Conservation (phyloP, 108 stramenopile species). For the Chaetoceros muelleri region DNA sequence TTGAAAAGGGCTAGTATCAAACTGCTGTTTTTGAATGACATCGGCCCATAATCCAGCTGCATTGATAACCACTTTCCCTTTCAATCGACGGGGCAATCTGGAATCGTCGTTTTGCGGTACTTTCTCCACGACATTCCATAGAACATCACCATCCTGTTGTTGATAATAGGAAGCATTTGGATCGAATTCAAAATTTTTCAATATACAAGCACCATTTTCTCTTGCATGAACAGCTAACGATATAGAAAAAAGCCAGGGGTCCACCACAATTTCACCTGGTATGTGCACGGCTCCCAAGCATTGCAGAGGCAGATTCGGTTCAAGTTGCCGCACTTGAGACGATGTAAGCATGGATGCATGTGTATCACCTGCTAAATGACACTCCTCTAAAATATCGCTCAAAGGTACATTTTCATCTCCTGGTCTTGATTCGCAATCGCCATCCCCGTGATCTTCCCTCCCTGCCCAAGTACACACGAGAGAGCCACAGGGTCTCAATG, state of each 20-base stretch:
- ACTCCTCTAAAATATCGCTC: constrained; percentile 40
- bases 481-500: constrained; percentile 49
- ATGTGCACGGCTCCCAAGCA: constrained; percentile 58
- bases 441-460: too few species aligned
- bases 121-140: constrained; percentile 25
- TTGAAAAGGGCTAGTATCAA: neutral
- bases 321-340: constrained; percentile 25
- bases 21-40: constrained; percentile 18
- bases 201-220: constrained; percentile 43
- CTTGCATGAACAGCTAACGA: constrained; percentile 54
- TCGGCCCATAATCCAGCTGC: constrained; percentile 48
- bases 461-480: constrained; percentile 62
- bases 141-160: constrained; percentile 13
- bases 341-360: constrained; percentile 33
- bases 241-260: constrained; percentile 76
- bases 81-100: neutral
- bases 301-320: constrained; percentile 32
- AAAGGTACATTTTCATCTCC: constrained; percentile 13
- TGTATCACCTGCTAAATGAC: constrained; percentile 57
- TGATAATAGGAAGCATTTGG: constrained; percentile 22
- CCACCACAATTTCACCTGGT: constrained; percentile 70
- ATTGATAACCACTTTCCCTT: constrained; percentile 42
- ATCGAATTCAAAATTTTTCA: constrained; percentile 20
- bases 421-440: too few species aligned
- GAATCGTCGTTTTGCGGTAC: neutral